These are phyloP conservation scores for Aspergillus ochraceoroseus DNA, from an alignment of 2,329 filamentous ascomycete species.

Conservation along the genomic window DNA sequence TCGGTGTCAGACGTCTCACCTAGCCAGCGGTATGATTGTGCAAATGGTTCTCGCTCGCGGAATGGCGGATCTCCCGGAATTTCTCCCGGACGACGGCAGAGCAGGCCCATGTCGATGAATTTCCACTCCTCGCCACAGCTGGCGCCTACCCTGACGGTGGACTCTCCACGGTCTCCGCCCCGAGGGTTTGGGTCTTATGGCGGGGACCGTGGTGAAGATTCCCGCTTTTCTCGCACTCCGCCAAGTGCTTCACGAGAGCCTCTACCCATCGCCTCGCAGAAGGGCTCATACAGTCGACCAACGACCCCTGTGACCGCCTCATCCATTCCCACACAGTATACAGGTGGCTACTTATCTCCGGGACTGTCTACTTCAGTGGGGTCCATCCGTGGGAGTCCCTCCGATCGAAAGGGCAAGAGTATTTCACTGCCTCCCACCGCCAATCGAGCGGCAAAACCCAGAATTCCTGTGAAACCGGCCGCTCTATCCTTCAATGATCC, in stretches of 20 bases:
- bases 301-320: slow-evolving; percentile 31
- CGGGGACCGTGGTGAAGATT: slow-evolving; percentile 63
- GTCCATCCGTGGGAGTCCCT: slow-evolving; percentile 17
- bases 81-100: slow-evolving; percentile 58
- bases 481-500: slow-evolving; percentile 31
- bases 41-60: slow-evolving; percentile 26
- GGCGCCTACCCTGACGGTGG: slow-evolving; percentile 41
- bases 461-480: slow-evolving; percentile 51
- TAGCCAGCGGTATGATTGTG: slow-evolving; percentile 19
- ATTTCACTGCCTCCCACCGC: slow-evolving; percentile 63
- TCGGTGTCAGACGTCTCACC: slow-evolving; percentile 22
- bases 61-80: slow-evolving; percentile 48
- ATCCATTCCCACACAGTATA: slow-evolving; percentile 20
- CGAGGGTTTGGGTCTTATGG: slow-evolving; percentile 35
- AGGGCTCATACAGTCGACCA: slow-evolving; percentile 23
- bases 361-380: slow-evolving; percentile 13
- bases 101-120: slow-evolving; percentile 44
- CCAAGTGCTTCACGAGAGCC: slow-evolving; percentile 25
- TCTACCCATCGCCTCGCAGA: slow-evolving; percentile 22
- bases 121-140: slow-evolving; percentile 41
- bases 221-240: slow-evolving; percentile 41
- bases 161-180: slow-evolving; percentile 44
- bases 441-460: slow-evolving; percentile 75
- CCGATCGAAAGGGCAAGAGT: slow-evolving; percentile 36
- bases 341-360: slow-evolving; percentile 22